Conservation (phyloP, 768 basidiomycete genomes). For the Pisolithus marmoratus region DNA sequence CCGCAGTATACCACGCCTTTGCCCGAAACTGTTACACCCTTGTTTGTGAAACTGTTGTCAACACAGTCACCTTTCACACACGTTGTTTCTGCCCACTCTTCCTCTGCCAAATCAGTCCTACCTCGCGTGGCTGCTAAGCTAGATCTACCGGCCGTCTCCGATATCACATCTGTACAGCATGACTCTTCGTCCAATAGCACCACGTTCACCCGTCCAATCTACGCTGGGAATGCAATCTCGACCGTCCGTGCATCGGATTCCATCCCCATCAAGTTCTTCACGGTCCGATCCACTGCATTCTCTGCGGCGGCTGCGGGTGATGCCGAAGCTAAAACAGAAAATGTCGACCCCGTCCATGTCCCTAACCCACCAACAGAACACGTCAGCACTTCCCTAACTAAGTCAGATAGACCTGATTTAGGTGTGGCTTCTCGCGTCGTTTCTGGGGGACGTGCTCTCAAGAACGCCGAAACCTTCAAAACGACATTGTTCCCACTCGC, state of each 20-base stretch:
- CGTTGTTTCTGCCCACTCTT: conserved; percentile 87
- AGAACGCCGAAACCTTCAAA: conserved; percentile 91
- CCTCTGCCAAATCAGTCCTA: conserved; percentile 86
- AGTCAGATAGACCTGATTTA: conserved; percentile 91
- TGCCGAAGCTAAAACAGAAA: conserved; percentile 52
- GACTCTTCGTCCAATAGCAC: conserved; percentile 66
- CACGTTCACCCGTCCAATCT: conserved; percentile 90
- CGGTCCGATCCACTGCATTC: conserved; percentile 90
- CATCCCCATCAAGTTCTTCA: conserved; percentile 87
- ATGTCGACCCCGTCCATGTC: conserved; percentile 60
- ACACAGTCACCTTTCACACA: conserved; percentile 72
- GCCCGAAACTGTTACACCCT: conserved; percentile 77
- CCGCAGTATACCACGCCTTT: conserved; percentile 62
- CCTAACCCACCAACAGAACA: conserved; percentile 50
- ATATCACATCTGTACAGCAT: conserved; percentile 79
- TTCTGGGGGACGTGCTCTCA: conserved; percentile 92
- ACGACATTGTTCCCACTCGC: conserved; percentile 84
- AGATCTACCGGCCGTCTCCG: conserved; percentile 87
- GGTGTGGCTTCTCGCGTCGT: conserved; percentile 84
- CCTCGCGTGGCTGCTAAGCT: conserved; percentile 88
- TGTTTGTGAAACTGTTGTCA: conserved; percentile 71
- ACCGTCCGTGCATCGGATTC: conserved; percentile 78
- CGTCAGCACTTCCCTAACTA: conserved; percentile 69
- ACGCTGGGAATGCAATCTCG: conserved; percentile 95
- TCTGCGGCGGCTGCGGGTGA: conserved; percentile 50